These are phyloP conservation scores for Alectoria sarmentosa DNA, from an alignment of 495 filamentous ascomycete genomes.

Conservation along the genomic window DNA sequence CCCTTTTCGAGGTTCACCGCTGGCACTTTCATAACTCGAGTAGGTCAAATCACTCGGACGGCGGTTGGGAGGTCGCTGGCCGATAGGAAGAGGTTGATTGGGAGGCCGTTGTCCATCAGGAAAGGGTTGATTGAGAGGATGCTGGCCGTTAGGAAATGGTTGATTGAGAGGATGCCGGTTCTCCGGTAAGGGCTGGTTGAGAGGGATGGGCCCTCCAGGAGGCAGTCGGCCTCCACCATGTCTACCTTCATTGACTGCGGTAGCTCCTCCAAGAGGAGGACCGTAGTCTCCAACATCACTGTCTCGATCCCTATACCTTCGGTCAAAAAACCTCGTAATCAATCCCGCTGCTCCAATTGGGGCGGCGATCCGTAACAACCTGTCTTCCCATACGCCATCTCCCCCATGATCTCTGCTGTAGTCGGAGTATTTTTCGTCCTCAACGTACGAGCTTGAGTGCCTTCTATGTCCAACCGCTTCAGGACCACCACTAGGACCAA, in stretches of 20 bases:
- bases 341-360: conserved; percentile 58
- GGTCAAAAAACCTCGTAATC: conserved; percentile 56
- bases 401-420: conserved; percentile 49
- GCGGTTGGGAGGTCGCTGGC: conserved; percentile 11
- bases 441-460: conserved; percentile 25
- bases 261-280: conserved; percentile 33
- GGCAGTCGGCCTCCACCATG: conserved; percentile 13
- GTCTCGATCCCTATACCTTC: conserved; percentile 49
- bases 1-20: conserved; percentile 35
- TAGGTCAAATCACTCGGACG: conserved; percentile 26
- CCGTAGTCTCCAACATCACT: conserved; percentile 46
- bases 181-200: conserved; percentile 30
- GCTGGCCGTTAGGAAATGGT: conserved; percentile 8
- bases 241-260: conserved; percentile 12
- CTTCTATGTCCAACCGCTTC: conserved; percentile 30
- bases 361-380: conserved; percentile 59
- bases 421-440: conserved; percentile 35
- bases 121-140: conserved; percentile 21
- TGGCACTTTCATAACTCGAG: conserved; percentile 38
- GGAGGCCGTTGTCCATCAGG: conserved; percentile 37
- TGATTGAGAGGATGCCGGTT: conserved; percentile 8
- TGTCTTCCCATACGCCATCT: conserved; percentile 62
- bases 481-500: conserved; percentile 21
- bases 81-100: conserved; percentile 30
- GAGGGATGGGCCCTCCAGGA: conserved; percentile 36